Percentiles rank a stretch among this genome's conserved stretches.
Conservation (phyloP, 345 rosid genomes). For the Erucastrum elatum region DNA sequence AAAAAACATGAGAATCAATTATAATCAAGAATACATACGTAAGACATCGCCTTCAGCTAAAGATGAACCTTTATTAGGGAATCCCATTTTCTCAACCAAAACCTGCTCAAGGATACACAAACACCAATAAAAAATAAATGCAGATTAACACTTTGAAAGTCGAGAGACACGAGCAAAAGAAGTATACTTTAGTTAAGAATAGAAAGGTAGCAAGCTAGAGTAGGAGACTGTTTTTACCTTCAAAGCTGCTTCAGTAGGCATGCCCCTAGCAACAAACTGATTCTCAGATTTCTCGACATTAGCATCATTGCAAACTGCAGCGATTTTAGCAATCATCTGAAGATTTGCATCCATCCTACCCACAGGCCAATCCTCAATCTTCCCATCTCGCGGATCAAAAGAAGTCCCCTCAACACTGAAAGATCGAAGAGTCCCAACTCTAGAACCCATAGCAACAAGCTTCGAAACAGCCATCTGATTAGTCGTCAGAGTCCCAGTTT, state of each 20-base stretch:
- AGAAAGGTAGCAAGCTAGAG: background rate
- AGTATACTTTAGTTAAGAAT: slow-evolving; percentile 7
- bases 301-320: slow-evolving; percentile 90
- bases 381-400: slow-evolving; percentile 81
- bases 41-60: slow-evolving; percentile 45
- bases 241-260: slow-evolving; percentile 98
- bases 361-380: slow-evolving; percentile 65
- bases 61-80: slow-evolving; percentile 52
- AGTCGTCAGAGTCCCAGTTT: slow-evolving; percentile 92
- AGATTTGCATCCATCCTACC: slow-evolving; percentile 87
- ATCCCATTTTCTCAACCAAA: slow-evolving; percentile 95
- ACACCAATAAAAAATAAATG: background rate
- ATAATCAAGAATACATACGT: slow-evolving; percentile 47
- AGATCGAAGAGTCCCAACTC: slow-evolving; percentile 59
- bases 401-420: slow-evolving; percentile 39
- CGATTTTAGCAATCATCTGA: slow-evolving; percentile 82
- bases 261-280: slow-evolving; percentile 68
- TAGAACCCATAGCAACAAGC: slow-evolving; percentile 82
- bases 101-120: slow-evolving; percentile 51
- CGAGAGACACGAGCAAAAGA: background rate
- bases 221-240: slow-evolving; percentile 54
- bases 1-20: background rate
- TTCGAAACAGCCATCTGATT: slow-evolving; percentile 88
- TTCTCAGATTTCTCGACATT: slow-evolving; percentile 61
- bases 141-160: background rate